Base-by-base conservation (phyloP, 2,329 filamentous ascomycete species). In the Helotiales sp. region DNA sequence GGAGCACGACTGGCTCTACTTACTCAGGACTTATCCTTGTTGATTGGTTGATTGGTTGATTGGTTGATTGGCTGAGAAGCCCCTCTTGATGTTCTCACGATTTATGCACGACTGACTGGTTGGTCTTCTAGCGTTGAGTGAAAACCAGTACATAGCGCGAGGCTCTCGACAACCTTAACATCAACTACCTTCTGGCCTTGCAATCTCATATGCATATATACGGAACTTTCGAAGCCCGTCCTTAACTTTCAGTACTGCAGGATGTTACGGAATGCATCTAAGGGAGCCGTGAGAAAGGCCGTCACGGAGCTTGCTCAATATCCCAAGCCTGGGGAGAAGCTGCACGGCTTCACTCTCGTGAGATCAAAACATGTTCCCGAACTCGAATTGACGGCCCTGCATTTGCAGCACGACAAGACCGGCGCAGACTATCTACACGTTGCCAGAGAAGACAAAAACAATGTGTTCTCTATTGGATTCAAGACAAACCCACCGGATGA, bases 391-490 rank as follows among this genome's bases (percentile, higher is more conserved):
- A 97, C 94, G 1, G 96, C 96, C 5, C 81, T 98, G 62, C 92
- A 96, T 71, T 86, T 99, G 70, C 90, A 92, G 76, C 96, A 99
- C 78, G 92, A 98, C 82, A 94, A 94, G 83, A 99, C 96, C 0
- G 93, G 94, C 68, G 96, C 96, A 71, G 93, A 99, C 73, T 97
- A 98, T 78, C 85, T 99, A 55, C 96, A 99, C 81, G 91, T 99
- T 74, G 95, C 94, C 17, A 87, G 95, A 74, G 93, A 98, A 66
- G 96, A 99, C 78, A 91, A 91, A 83, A 99, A 99, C 83, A 99
- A 99, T 92, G 96, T 98, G 78, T 99, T 99, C 81, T 96, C 94
- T 43, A 96, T 99, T 76, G 96, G 94, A 61, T 99, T 99, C 88
- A 97, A 97, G 87, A 99, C 96, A 26, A 98, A 98, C 78, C 96